Conservation (phyloP, 257 asterid genomes). For the Knoxia roxburghii region DNA sequence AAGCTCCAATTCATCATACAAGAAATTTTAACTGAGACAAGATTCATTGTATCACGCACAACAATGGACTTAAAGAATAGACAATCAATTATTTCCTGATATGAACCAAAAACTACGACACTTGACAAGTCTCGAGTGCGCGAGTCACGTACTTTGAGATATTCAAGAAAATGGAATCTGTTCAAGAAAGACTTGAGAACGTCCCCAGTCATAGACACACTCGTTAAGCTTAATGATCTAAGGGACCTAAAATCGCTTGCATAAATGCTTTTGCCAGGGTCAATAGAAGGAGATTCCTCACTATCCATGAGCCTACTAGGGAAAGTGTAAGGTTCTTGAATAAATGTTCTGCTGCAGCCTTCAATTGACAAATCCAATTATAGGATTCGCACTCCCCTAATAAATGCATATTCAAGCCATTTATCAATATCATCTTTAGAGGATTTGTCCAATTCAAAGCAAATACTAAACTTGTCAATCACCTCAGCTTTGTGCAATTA, state of each 20-base stretch:
- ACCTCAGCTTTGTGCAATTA: not conserved
- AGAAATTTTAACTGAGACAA: not conserved
- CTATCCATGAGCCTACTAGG: not conserved
- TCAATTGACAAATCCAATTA: not conserved
- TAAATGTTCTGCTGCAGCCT: not conserved
- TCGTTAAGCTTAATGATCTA: too few species aligned
- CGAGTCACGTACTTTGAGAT: not conserved
- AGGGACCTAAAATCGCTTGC: too few species aligned
- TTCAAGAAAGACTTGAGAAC: too few species aligned
- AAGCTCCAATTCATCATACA: too few species aligned
- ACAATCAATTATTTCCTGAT: not conserved
- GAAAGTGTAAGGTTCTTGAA: not conserved
- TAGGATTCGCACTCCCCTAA: not conserved
- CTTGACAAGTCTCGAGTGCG: not conserved
- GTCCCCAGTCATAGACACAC: too few species aligned
- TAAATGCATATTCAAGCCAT: not conserved
- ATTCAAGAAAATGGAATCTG: not conserved
- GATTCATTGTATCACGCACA: not conserved
- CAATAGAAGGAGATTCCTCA: not conserved
- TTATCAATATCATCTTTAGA: not conserved
- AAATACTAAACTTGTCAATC: not conserved
- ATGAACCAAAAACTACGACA: not conserved
- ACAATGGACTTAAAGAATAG: not conserved
- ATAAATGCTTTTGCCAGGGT: not conserved
- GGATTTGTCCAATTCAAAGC: constrained; percentile 1